phyloP scores from a whole-genome alignment of 345 rosid species.

The Orychophragmus violaceus region DNA sequence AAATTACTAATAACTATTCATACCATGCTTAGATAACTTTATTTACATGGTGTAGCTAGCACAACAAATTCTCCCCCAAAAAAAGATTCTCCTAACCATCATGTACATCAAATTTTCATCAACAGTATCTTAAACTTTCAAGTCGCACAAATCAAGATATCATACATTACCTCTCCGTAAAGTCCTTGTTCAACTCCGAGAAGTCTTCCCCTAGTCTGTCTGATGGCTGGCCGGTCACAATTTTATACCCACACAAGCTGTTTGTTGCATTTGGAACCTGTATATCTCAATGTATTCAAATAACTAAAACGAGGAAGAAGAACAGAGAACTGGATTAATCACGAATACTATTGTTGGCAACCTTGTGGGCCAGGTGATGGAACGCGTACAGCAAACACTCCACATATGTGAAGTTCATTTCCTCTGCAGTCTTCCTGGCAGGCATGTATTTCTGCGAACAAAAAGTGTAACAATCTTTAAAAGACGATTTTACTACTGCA shows the following conservation, averaged over 20 bases:
- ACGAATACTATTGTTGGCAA: conserved; percentile 16
- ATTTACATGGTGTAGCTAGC: background rate
- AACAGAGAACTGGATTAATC: background rate
- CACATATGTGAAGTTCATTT: conserved; percentile 89
- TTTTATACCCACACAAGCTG: conserved; percentile 91
- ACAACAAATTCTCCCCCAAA: background rate
- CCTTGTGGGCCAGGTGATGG: conserved; percentile 96
- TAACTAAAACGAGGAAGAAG: conserved; percentile 16
- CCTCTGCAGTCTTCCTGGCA: conserved; percentile 82
- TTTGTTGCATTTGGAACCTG: conserved; percentile 97
- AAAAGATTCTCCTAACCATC: background rate
- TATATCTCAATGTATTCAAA: conserved; percentile 27
- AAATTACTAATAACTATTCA: background rate
- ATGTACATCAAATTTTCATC: background rate
- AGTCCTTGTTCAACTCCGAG: conserved; percentile 75
- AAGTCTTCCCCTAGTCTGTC: too few relatives aligned
- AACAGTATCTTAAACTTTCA: background rate
- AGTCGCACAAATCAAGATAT: background rate
- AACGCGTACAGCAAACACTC: conserved; percentile 87
- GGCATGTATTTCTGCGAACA: conserved; percentile 86
- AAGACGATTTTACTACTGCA: background rate
- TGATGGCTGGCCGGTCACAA: too few relatives aligned
- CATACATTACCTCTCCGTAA: conserved; percentile 61
- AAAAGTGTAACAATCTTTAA: conserved; percentile 2
- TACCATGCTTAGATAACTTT: background rate